phyloP scores from a whole-genome alignment of 2,329 filamentous ascomycete species.

The Colletotrichum musae region DNA sequence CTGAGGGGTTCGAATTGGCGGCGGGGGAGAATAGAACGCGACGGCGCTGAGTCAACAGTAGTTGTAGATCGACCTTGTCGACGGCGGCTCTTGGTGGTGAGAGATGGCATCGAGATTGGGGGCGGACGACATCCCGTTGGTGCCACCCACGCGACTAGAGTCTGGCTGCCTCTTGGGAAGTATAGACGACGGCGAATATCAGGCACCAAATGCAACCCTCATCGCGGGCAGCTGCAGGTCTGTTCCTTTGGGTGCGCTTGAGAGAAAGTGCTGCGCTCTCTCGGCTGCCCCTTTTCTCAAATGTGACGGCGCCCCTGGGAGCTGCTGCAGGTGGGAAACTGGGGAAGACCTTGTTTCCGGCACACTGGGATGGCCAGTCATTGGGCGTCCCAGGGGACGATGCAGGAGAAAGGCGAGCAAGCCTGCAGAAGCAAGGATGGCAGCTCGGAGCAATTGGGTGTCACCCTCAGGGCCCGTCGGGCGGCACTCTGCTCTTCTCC shows the following conservation, averaged over 20 bases:
- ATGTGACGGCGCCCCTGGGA: slow-evolving; percentile 18
- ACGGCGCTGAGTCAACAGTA: slow-evolving; percentile 2
- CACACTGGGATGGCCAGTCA: slow-evolving; percentile 15
- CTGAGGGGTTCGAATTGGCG: background rate
- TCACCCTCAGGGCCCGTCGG: slow-evolving; percentile 2
- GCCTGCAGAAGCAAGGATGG: slow-evolving; percentile 19
- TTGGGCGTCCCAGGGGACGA: slow-evolving; percentile 14
- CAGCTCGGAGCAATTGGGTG: slow-evolving; percentile 31
- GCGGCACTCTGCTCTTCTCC: background rate
- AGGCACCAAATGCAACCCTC: slow-evolving; percentile 21
- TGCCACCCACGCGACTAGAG: background rate
- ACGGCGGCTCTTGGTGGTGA: background rate
- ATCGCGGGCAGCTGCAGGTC: background rate
- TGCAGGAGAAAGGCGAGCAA: slow-evolving; percentile 8
- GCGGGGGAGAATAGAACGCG: background rate
- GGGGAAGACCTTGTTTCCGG: slow-evolving; percentile 27
- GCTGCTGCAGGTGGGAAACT: slow-evolving; percentile 28
- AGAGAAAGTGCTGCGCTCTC: background rate
- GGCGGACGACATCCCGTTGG: background rate
- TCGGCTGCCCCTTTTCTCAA: slow-evolving; percentile 20
- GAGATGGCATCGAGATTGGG: slow-evolving; percentile 1
- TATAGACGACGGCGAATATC: slow-evolving; percentile 4
- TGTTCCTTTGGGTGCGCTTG: background rate
- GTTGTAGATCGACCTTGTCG: too few relatives aligned
- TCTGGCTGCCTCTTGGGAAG: background rate